Evolutionary conservation across 2,329 filamentous ascomycete species (phyloP).

Genomic region (Xylariaceae sp.): DNA sequence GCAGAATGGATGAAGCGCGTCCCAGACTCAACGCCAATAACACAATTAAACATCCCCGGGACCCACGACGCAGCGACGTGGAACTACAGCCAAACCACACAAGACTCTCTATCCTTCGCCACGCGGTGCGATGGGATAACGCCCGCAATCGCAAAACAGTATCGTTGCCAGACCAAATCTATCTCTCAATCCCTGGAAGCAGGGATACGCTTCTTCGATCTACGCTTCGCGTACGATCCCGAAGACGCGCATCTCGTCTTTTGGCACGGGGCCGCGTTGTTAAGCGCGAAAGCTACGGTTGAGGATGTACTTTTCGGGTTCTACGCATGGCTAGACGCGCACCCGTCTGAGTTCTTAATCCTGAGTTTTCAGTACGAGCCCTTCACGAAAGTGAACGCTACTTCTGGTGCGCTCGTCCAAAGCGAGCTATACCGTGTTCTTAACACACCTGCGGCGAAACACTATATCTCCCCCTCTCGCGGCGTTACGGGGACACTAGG

Average conservation of each 20-base stretch:
- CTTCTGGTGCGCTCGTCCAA: slow-evolving; percentile 38
- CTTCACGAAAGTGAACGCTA: slow-evolving; percentile 30
- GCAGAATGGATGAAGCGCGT: slow-evolving; percentile 46
- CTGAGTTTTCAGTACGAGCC: slow-evolving; percentile 48
- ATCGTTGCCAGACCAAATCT: slow-evolving; percentile 40
- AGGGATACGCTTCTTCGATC: slow-evolving; percentile 49
- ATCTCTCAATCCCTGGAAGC: slow-evolving; percentile 40
- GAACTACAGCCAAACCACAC: slow-evolving; percentile 46
- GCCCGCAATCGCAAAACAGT: slow-evolving; percentile 30
- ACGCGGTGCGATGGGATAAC: slow-evolving; percentile 38
- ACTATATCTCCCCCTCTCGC: slow-evolving; percentile 35
- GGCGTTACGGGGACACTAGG: slow-evolving; percentile 18
- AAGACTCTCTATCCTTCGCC: slow-evolving; percentile 37
- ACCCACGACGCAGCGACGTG: slow-evolving; percentile 50
- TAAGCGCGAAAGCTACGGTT: slow-evolving; percentile 42
- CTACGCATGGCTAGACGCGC: slow-evolving; percentile 47
- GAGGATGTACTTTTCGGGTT: slow-evolving; percentile 46
- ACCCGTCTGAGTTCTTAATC: slow-evolving; percentile 44
- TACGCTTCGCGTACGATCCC: slow-evolving; percentile 48
- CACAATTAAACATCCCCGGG: slow-evolving; percentile 50
- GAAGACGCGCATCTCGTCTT: slow-evolving; percentile 45
- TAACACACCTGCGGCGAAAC: slow-evolving; percentile 36
- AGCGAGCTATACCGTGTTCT: slow-evolving; percentile 36
- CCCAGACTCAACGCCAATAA: slow-evolving; percentile 40
- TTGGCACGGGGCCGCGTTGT: slow-evolving; percentile 45